These are phyloP conservation scores for Schwanniomyces occidentalis DNA, from an alignment of 805 yeast genomes.

Conservation along the genomic window DNA sequence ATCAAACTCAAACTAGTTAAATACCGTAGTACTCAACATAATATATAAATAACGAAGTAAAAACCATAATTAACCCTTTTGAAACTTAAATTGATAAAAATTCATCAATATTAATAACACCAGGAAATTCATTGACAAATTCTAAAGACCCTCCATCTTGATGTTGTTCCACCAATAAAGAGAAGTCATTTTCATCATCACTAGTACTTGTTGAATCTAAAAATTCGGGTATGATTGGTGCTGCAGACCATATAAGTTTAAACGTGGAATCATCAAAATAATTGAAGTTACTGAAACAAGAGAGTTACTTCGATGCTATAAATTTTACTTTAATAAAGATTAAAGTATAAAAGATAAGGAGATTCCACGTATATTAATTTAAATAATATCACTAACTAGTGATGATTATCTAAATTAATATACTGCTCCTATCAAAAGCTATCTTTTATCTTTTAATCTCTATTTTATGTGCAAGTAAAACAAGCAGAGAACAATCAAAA, in stretches of 20 bases:
- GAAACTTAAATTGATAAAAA: slow-evolving; percentile 27
- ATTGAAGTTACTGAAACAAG: slow-evolving; percentile 6
- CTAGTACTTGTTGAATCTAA: slow-evolving; percentile 15
- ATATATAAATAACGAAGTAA: slow-evolving; percentile 3
- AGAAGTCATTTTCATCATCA: slow-evolving; percentile 13
- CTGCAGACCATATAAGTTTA: slow-evolving; percentile 33
- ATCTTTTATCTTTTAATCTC: slow-evolving; percentile 1
- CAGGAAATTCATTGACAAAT: slow-evolving; percentile 2
- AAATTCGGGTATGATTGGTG: slow-evolving; percentile 37
- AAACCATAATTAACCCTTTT: slow-evolving; percentile 2
- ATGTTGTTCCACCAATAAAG: neutral
- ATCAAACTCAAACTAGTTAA: too few species aligned
- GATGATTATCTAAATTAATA: slow-evolving; percentile 17
- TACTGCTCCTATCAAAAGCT: slow-evolving; percentile 12
- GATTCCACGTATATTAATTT: slow-evolving; percentile 27
- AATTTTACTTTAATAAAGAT: slow-evolving; percentile 13
- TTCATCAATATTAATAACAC: slow-evolving; percentile 25
- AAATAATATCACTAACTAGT: slow-evolving; percentile 13
- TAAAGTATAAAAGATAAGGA: slow-evolving; percentile 5
- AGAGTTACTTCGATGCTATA: slow-evolving; percentile 36
- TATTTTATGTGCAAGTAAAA: slow-evolving; percentile 1
- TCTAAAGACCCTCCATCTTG: neutral
- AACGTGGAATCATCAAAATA: slow-evolving; percentile 9
- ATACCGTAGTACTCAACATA: too few species aligned
- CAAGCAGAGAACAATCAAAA: slow-evolving; percentile 17